Conservation (phyloP, 73 alveolate genomes). For the Effrenium voratum region DNA sequence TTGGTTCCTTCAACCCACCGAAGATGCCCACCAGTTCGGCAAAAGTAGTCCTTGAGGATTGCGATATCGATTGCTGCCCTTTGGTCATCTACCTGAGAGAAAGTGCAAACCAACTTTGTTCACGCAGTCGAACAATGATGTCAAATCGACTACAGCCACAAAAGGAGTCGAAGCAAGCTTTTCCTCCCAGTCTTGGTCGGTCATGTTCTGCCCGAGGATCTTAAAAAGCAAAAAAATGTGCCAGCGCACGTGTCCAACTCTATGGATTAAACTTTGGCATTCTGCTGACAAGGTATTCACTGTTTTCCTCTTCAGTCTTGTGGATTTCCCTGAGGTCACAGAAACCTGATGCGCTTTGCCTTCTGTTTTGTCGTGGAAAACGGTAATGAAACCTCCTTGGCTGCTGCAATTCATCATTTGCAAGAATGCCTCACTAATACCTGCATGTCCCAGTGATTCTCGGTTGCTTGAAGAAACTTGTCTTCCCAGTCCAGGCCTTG, state of each 20-base stretch:
- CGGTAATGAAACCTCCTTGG: not conserved
- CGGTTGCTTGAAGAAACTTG: not conserved
- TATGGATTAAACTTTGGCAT: not conserved
- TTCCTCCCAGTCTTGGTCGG: not conserved
- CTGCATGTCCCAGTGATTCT: not conserved
- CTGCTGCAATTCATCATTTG: not conserved
- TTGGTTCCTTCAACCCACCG: slow-evolving; percentile 14
- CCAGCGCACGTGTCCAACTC: not conserved
- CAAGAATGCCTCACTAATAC: not conserved
- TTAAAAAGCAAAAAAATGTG: not conserved
- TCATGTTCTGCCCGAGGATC: not conserved
- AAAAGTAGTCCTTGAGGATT: not conserved
- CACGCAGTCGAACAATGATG: not conserved
- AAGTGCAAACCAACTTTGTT: not conserved
- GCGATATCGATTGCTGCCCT: slow-evolving; percentile 1
- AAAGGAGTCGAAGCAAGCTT: not conserved
- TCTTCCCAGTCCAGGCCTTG: not conserved
- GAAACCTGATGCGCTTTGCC: not conserved
- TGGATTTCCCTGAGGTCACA: not conserved
- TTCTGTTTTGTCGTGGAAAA: no score
- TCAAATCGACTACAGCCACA: not conserved
- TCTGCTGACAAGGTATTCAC: slow-evolving; percentile 20
- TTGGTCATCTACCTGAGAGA: not conserved
- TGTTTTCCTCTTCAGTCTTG: not conserved
- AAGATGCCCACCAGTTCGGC: not conserved